Conservation (phyloP, 306 rosid genomes). For the Cicer yamashitae region DNA sequence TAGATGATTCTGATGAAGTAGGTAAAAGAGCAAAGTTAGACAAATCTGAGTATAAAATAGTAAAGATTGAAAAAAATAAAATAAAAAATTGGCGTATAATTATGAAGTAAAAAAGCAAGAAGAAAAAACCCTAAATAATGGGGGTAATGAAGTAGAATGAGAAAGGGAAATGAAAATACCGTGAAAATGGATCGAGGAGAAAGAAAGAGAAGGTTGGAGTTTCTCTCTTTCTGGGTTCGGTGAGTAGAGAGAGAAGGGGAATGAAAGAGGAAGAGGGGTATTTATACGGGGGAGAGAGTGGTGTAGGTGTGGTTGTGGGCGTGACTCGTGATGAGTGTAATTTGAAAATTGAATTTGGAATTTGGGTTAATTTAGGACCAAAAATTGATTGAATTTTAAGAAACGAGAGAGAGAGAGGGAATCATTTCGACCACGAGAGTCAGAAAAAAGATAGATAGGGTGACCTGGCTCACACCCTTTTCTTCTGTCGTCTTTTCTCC, state of each 20-base stretch:
- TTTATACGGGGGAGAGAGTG: slow-evolving; percentile 28
- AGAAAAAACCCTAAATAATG: background rate
- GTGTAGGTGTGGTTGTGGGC: slow-evolving; percentile 22
- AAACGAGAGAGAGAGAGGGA: slow-evolving; percentile 37
- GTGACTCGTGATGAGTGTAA: slow-evolving; percentile 20
- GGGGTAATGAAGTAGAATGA: background rate
- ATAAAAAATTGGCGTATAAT: too few species aligned
- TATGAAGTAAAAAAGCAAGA: background rate
- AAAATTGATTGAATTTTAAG: slow-evolving; percentile 30
- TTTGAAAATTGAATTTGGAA: slow-evolving; percentile 43
- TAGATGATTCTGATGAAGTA: background rate
- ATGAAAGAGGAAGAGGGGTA: background rate
- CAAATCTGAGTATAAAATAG: background rate
- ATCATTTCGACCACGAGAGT: slow-evolving; percentile 55
- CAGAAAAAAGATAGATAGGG: slow-evolving; percentile 33
- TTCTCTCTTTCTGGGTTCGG: slow-evolving; percentile 7
- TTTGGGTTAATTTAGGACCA: slow-evolving; percentile 12
- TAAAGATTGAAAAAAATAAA: background rate
- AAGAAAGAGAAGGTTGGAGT: background rate
- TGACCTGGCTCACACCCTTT: slow-evolving; percentile 51
- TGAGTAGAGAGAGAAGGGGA: background rate
- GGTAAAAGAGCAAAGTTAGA: background rate
- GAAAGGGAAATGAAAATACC: slow-evolving; percentile 12
- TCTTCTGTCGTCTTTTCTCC: background rate
- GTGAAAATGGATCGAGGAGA: slow-evolving; percentile 15